Evolutionary conservation across 331 rosid species (phyloP).

Genomic region (Rosa hybrid): DNA sequence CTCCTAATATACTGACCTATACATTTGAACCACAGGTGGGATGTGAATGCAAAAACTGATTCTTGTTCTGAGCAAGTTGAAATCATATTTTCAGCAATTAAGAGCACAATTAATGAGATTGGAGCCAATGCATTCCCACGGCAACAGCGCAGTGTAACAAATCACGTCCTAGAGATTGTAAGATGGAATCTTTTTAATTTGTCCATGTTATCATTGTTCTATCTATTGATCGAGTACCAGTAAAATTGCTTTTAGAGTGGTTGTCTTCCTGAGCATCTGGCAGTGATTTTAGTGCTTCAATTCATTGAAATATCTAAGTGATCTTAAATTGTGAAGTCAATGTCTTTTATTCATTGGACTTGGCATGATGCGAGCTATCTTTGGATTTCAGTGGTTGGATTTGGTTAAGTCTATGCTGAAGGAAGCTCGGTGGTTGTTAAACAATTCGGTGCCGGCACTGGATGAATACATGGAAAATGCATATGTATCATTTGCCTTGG

Average conservation of each 20-base stretch:
- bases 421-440: slow-evolving; percentile 69
- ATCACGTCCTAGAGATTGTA: slow-evolving; percentile 59
- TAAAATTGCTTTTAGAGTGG: neutral
- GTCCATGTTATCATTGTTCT: slow-evolving; percentile 12
- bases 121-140: slow-evolving; percentile 49
- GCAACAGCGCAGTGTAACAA: slow-evolving; percentile 61
- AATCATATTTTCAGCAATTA: slow-evolving; percentile 66
- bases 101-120: slow-evolving; percentile 57
- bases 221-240: neutral
- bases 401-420: slow-evolving; percentile 63
- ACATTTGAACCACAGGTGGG: slow-evolving; percentile 64
- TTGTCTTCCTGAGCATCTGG: neutral
- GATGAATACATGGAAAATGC: slow-evolving; percentile 78
- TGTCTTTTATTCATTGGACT: neutral
- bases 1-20: neutral
- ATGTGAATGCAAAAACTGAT: slow-evolving; percentile 45
- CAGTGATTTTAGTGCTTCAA: neutral
- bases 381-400: slow-evolving; percentile 70
- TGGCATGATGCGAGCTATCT: slow-evolving; percentile 2
- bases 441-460: slow-evolving; percentile 52
- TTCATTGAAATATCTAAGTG: neutral
- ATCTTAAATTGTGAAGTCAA: neutral
- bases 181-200: slow-evolving; percentile 34
- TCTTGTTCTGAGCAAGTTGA: slow-evolving; percentile 70
- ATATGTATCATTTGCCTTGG: slow-evolving; percentile 62